A percentile compares a stretch with the other conserved stretches of the same genome.
Evolutionary conservation across 176 grass and related monocot species (phyloP).

Genomic region (Carex parvula): DNA sequence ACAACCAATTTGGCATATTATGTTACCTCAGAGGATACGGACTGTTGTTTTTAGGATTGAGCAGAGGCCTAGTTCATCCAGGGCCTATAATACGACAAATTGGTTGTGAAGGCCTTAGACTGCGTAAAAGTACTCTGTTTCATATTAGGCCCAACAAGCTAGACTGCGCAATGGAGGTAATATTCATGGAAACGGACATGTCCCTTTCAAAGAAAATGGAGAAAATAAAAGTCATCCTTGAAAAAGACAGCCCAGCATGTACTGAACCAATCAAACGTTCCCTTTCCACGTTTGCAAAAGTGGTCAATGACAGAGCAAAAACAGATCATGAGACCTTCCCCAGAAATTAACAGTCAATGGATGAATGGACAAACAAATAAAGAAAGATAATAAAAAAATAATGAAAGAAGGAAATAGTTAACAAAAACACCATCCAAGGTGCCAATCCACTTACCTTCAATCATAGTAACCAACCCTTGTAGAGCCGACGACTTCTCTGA

Average conservation of each 20-base stretch:
- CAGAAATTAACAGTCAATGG: background rate
- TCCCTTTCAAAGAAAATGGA: background rate
- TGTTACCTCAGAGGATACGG: too few species aligned
- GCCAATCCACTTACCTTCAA: background rate
- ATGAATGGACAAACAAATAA: background rate
- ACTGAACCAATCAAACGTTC: background rate
- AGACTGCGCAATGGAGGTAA: background rate
- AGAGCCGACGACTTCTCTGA: background rate
- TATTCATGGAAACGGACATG: background rate
- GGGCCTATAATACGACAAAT: background rate
- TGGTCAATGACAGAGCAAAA: background rate
- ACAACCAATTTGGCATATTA: too few species aligned
- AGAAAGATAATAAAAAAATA: background rate
- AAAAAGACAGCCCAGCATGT: background rate
- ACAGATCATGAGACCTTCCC: background rate
- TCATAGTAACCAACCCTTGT: background rate
- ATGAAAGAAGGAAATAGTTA: background rate
- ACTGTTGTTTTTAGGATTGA: background rate
- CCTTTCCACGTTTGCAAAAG: constrained; percentile 5
- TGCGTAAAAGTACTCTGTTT: background rate
- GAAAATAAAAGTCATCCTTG: background rate
- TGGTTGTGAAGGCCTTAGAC: background rate
- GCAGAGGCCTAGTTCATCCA: background rate
- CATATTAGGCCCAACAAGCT: background rate
- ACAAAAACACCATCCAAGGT: background rate